phyloP scores from a whole-genome alignment of 1,139 yeast species.

The Chernovozyma aurita region DNA sequence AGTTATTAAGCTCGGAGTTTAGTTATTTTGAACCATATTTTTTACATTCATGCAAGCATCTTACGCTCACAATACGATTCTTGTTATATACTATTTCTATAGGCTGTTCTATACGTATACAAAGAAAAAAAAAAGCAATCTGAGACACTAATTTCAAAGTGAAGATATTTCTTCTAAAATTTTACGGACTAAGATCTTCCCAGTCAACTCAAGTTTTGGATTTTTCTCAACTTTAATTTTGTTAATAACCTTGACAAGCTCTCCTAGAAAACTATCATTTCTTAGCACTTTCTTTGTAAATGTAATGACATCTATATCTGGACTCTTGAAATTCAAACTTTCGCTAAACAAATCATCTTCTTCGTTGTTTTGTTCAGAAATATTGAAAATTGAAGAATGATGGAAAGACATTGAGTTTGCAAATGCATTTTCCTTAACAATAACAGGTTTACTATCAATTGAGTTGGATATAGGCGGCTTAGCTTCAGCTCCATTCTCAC shows the following conservation, averaged over 20 bases:
- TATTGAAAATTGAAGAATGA: slow-evolving; percentile 7
- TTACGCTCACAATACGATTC: no score
- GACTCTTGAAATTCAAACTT: not conserved
- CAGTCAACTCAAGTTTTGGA: slow-evolving; percentile 2
- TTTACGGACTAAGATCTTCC: not conserved
- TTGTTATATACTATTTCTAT: no score
- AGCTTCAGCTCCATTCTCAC: not conserved
- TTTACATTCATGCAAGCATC: no score
- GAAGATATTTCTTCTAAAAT: not conserved
- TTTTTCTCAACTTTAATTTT: slow-evolving; percentile 3
- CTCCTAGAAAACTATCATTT: not conserved
- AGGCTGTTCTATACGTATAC: no score
- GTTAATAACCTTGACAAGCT: not conserved
- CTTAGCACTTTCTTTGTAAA: not conserved
- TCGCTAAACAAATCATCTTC: slow-evolving; percentile 8
- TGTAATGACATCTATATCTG: not conserved
- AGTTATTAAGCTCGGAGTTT: no score
- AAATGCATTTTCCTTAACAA: slow-evolving; percentile 1
- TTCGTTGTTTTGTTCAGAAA: slow-evolving; percentile 4
- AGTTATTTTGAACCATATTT: no score
- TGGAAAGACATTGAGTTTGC: slow-evolving; percentile 5
- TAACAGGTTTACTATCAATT: not conserved
- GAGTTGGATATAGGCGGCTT: not conserved
- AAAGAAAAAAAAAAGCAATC: no score
- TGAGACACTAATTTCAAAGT: no score